Conservation (phyloP, 2,329 filamentous ascomycete genomes). For the Tothia fuscella region DNA sequence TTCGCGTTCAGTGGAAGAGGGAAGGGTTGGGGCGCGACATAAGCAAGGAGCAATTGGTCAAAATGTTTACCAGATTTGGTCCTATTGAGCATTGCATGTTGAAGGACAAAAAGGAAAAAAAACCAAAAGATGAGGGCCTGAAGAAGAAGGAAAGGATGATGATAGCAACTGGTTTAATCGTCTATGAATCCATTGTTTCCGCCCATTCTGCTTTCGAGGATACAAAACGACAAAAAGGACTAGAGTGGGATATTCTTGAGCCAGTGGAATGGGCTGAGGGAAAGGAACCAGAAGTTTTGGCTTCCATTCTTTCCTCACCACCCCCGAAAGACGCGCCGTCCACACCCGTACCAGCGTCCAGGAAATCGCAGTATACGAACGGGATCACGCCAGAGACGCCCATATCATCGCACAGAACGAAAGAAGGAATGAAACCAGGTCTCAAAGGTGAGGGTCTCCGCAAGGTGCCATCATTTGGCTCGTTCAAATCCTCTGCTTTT, state of each 20-base stretch:
- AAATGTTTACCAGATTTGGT: slow-evolving; percentile 43
- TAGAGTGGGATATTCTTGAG: slow-evolving; percentile 37
- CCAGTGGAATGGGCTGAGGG: slow-evolving; percentile 43
- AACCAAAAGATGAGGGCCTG: slow-evolving; percentile 27
- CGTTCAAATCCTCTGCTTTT: slow-evolving; percentile 19
- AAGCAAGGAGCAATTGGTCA: slow-evolving; percentile 34
- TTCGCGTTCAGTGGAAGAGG: slow-evolving; percentile 44
- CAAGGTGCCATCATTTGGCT: slow-evolving; percentile 32
- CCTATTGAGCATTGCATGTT: slow-evolving; percentile 42
- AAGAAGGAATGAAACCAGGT: slow-evolving; percentile 15
- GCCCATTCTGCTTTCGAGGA: slow-evolving; percentile 46
- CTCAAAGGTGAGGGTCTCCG: slow-evolving; percentile 19
- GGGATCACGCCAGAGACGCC: slow-evolving; percentile 25
- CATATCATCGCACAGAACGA: slow-evolving; percentile 14
- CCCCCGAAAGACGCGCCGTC: slow-evolving; percentile 3
- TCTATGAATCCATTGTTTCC: slow-evolving; percentile 45
- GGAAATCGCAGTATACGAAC: not conserved
- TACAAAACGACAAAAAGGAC: slow-evolving; percentile 28
- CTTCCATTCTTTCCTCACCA: slow-evolving; percentile 12
- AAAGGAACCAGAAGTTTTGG: slow-evolving; percentile 37
- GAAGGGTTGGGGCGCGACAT: slow-evolving; percentile 33
- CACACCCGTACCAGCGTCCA: slow-evolving; percentile 7
- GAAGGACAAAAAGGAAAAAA: slow-evolving; percentile 42
- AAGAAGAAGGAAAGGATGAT: slow-evolving; percentile 38
- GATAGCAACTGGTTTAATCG: slow-evolving; percentile 41